Evolutionary conservation across 176 grass and related monocot genomes (phyloP), one percentile per base, ranked within the genome.

Genomic region (Metroxylon sagu): DNA sequence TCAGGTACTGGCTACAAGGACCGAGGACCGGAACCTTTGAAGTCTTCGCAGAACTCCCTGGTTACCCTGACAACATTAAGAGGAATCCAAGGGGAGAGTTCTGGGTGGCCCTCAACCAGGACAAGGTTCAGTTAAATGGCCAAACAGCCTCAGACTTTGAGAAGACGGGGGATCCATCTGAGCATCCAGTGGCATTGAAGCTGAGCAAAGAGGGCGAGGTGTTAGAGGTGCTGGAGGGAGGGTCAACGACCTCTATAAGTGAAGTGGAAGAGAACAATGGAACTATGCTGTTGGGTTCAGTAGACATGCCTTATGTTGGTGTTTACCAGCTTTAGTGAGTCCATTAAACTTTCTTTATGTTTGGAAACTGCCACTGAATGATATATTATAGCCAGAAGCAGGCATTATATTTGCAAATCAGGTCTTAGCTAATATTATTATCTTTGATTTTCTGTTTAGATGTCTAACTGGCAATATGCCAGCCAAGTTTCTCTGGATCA

Each of bases 41-140:
- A 53, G 68, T 62, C 18, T 77, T 97, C 50, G 78, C 72, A 0
- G 86, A 91, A 16, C 64, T 97, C 6, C 92, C 87, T 1, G 87
- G 92, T 3, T 97, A 91, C 72, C 92, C 92, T 0, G 92, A 97
- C 68, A 97, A 90, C 75, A 75, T 97, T 48, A 82, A 77, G 59
- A 77, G 55, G 19, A 76, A 43, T 43, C 50, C 60, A 14, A 7
- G 6, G n/a, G 86, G 66, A 4, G 83, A 70, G 0, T 96, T 85
- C 62, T 97, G 92, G 92, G 78, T 91, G 4, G 92, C 78, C 6
- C 63, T 97, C 3, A 89, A 76, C 75, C 53, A 69, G 3, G 75
- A 85, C 21, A 97, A 80, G 78, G 17, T 70, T 21, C 72, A 76
- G 19, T 17, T 29, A 1, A 64, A 39, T 1, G 61, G 62, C 5